Evolutionary conservation across 306 rosid species (phyloP).

Genomic region (Cucurbita ficifolia): DNA sequence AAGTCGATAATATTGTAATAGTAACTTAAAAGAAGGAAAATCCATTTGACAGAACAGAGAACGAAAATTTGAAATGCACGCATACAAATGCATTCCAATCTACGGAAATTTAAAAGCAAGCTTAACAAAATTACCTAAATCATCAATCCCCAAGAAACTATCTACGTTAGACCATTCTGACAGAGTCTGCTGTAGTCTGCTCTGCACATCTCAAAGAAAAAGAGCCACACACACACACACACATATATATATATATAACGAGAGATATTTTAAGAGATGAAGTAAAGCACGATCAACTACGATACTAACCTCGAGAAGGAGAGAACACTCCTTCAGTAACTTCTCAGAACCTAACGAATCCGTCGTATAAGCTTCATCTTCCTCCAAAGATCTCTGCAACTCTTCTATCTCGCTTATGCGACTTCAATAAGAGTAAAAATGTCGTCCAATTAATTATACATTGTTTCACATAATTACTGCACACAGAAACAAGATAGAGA

Average conservation of each 20-base stretch:
- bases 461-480: neutral
- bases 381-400: slow-evolving; percentile 15
- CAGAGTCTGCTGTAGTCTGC: slow-evolving; percentile 29
- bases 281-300: neutral
- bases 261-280: neutral
- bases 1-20: neutral
- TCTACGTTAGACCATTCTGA: slow-evolving; percentile 36
- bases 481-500: slow-evolving; percentile 4
- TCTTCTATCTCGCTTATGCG: slow-evolving; percentile 35
- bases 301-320: slow-evolving; percentile 31
- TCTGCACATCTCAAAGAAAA: slow-evolving; percentile 18
- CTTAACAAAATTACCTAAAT: slow-evolving; percentile 25
- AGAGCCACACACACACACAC: too few species aligned
- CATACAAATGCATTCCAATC: neutral
- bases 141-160: slow-evolving; percentile 17
- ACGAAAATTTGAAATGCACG: neutral
- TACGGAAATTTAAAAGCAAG: neutral
- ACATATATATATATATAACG: too few species aligned
- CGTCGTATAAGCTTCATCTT: slow-evolving; percentile 13
- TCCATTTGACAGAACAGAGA: neutral
- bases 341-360: slow-evolving; percentile 22
- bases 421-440: slow-evolving; percentile 17
- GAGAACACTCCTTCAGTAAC: slow-evolving; percentile 31
- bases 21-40: neutral
- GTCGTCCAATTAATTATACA: neutral